phyloP scores from a whole-genome alignment of 164 flowering plant genomes.

The Macadamia tetraphylla region DNA sequence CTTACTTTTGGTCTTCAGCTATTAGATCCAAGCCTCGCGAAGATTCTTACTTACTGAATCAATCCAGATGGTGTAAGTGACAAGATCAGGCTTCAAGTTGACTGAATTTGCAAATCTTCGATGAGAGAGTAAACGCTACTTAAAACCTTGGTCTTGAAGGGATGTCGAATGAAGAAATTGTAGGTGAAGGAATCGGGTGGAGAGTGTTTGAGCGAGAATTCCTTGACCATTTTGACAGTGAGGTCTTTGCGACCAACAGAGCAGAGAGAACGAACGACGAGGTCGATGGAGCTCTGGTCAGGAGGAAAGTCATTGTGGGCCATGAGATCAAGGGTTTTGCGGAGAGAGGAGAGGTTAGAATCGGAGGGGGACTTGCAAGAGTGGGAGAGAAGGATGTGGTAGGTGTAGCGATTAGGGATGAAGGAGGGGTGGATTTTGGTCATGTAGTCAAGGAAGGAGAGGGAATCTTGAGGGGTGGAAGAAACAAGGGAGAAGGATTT shows the following conservation, averaged over 20 bases:
- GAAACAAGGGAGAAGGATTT: constrained; percentile 44
- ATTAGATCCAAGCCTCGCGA: constrained; percentile 41
- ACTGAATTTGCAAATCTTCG: constrained; percentile 38
- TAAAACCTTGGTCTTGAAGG: constrained; percentile 54
- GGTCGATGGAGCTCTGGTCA: constrained; percentile 49
- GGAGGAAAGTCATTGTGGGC: constrained; percentile 46
- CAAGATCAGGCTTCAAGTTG: constrained; percentile 55
- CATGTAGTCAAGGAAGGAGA: constrained; percentile 57
- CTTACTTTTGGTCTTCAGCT: too few relatives aligned
- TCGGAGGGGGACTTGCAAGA: constrained; percentile 28
- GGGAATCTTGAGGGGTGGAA: constrained; percentile 41
- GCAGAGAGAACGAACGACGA: constrained; percentile 65
- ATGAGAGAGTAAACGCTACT: constrained; percentile 49
- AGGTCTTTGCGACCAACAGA: constrained; percentile 36
- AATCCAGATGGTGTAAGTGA: constrained; percentile 83
- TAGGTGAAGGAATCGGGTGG: constrained; percentile 58
- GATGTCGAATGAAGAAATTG: constrained; percentile 60
- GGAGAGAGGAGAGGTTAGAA: constrained; percentile 28
- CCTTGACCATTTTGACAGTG: constrained; percentile 53
- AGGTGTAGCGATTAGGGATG: constrained; percentile 60
- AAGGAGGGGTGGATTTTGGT: constrained; percentile 38
- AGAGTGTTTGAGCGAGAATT: constrained; percentile 37
- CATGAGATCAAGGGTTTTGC: constrained; percentile 52
- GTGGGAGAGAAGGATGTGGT: constrained; percentile 51
- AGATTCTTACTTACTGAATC: constrained; percentile 72